These are phyloP conservation scores for Plasmodium adleri DNA, from an alignment of 169 alveolate genomes.

Conservation along the genomic window DNA sequence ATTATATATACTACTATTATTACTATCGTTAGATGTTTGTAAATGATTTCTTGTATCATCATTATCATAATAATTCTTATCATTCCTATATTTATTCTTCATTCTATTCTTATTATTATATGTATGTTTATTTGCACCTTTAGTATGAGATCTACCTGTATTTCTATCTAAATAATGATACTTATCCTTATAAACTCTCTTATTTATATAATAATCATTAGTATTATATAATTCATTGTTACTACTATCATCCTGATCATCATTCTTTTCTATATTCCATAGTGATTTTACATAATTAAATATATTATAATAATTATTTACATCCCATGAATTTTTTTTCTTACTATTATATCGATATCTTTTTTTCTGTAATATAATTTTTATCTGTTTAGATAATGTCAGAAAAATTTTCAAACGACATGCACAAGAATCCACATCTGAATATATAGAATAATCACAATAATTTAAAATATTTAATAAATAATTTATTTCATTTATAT, in stretches of 20 bases:
- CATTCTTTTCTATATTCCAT: conserved; percentile 72
- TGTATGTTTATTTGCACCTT: background rate
- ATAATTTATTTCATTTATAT: conserved; percentile 71
- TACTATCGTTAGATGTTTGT: background rate
- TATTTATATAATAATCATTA: background rate
- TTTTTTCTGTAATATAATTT: conserved; percentile 50
- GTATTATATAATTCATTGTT: conserved; percentile 13
- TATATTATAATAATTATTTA: conserved; percentile 62
- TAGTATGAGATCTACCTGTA: too few species aligned
- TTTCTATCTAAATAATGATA: too few species aligned
- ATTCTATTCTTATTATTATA: background rate
- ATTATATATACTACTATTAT: background rate
- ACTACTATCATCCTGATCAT: conserved; percentile 32
- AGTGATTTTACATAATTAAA: conserved; percentile 71
- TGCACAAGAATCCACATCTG: conserved; percentile 76
- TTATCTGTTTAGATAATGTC: conserved; percentile 57
- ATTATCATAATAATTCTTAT: background rate
- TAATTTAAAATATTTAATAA: conserved; percentile 65
- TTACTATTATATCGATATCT: conserved; percentile 22
- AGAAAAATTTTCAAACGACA: conserved; percentile 71
- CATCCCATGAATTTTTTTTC: conserved; percentile 19
- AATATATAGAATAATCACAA: conserved; percentile 56
- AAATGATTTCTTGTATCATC: conserved; percentile 15
- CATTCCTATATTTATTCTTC: conserved; percentile 17
- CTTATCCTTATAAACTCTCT: too few species aligned